Conservation (phyloP, 257 asterid genomes). For the Hygrophila difformis region DNA sequence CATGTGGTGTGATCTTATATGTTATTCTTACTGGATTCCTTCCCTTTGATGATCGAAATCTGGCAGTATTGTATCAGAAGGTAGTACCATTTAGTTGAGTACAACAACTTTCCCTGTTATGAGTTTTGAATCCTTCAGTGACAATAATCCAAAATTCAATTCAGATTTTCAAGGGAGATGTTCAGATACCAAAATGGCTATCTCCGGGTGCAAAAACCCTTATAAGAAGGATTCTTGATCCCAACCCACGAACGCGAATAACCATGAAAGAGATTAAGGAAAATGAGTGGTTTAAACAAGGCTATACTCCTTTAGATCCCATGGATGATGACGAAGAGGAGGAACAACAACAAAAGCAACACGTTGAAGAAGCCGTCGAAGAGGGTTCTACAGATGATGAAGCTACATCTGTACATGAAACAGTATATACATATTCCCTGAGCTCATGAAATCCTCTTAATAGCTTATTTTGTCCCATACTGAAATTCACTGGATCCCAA, state of each 20-base stretch:
- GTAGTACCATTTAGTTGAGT: slow-evolving; percentile 20
- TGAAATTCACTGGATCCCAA: slow-evolving; percentile 1
- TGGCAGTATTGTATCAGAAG: slow-evolving; percentile 96
- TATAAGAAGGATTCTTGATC: slow-evolving; percentile 83
- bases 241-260: slow-evolving; percentile 72
- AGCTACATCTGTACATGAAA: slow-evolving; percentile 39
- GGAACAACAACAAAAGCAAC: too few relatives aligned
- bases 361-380: slow-evolving; percentile 37
- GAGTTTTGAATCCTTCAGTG: slow-evolving; percentile 4
- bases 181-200: slow-evolving; percentile 89
- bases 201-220: slow-evolving; percentile 74
- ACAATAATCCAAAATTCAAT: too few relatives aligned
- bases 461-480: slow-evolving; percentile 6
- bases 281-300: slow-evolving; percentile 77
- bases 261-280: slow-evolving; percentile 60
- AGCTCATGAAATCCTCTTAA: slow-evolving; percentile 4
- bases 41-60: slow-evolving; percentile 93
- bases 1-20: slow-evolving; percentile 85
- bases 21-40: slow-evolving; percentile 92
- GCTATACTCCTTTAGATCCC: slow-evolving; percentile 49
- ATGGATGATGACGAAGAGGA: slow-evolving; percentile 53
- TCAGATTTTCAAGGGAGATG: slow-evolving; percentile 35
- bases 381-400: slow-evolving; percentile 39
- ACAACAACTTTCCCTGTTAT: neutral
- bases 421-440: slow-evolving; percentile 20